phyloP scores from a whole-genome alignment of 2,329 filamentous ascomycete species.

The Trichoderma brevicompactum region DNA sequence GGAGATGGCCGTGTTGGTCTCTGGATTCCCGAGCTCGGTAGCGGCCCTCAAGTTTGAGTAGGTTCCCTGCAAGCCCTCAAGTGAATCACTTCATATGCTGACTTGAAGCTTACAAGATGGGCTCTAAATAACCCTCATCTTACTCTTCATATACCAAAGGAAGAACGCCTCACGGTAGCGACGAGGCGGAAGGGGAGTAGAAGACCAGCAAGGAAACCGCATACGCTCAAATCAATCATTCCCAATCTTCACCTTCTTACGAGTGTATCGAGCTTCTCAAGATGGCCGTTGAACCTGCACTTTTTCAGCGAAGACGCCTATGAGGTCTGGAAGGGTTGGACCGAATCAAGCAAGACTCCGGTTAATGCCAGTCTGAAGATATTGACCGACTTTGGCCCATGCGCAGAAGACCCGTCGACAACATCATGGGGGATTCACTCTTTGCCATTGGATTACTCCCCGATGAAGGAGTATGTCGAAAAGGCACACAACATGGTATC shows the following conservation, averaged over 20 bases:
- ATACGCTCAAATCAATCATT: conserved; percentile 69
- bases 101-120: conserved; percentile 66
- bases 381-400: conserved; percentile 57
- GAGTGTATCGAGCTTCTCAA: conserved; percentile 74
- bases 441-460: conserved; percentile 59
- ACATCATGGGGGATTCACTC: conserved; percentile 55
- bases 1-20: conserved; percentile 87
- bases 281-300: conserved; percentile 81
- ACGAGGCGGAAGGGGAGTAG: conserved; percentile 56
- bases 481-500: conserved; percentile 59
- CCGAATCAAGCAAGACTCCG: conserved; percentile 52
- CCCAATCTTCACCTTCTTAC: conserved; percentile 82
- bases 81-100: neutral
- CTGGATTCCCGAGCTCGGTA: conserved; percentile 84
- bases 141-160: conserved; percentile 74
- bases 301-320: conserved; percentile 77
- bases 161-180: conserved; percentile 61
- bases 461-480: conserved; percentile 57
- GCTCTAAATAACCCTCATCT: conserved; percentile 85
- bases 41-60: conserved; percentile 94
- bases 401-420: conserved; percentile 23
- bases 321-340: conserved; percentile 67
- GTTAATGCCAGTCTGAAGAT: conserved; percentile 57
- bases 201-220: conserved; percentile 50
- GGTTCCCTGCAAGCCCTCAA: conserved; percentile 39